phyloP scores from a whole-genome alignment of 805 yeast species.

The Alloascoidea africana region DNA sequence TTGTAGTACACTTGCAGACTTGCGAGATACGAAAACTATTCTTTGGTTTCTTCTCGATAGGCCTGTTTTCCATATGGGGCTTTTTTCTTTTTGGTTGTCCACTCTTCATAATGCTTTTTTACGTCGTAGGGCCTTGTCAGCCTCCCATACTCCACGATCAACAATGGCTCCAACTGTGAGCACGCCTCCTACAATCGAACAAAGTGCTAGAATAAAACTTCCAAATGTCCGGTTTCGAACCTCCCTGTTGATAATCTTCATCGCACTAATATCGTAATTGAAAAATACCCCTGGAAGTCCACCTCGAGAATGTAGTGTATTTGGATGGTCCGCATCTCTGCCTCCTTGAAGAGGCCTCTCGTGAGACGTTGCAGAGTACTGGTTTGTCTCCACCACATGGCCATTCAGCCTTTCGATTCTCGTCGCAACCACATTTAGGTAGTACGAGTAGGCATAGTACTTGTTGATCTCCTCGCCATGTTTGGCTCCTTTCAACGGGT shows the following conservation, averaged over 20 bases:
- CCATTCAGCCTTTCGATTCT: conserved; percentile 58
- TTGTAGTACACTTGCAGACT: no score
- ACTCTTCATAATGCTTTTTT: conserved; percentile 32
- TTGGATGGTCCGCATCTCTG: conserved; percentile 79
- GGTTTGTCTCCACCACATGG: conserved; percentile 57
- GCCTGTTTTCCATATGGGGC: no score
- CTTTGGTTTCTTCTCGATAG: no score
- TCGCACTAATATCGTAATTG: conserved; percentile 82
- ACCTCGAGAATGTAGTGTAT: conserved; percentile 55
- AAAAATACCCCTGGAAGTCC: conserved; percentile 87
- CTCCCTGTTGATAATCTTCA: conserved; percentile 80
- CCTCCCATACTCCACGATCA: conserved; percentile 81
- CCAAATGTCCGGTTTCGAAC: conserved; percentile 55
- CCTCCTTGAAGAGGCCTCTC: conserved; percentile 82
- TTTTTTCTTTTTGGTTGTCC: not conserved
- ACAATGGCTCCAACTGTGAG: conserved; percentile 82
- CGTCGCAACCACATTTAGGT: conserved; percentile 80
- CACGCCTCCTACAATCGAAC: conserved; percentile 88
- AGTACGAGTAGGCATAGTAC: conserved; percentile 57
- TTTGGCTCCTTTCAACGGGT: conserved; percentile 51
- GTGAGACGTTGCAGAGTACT: conserved; percentile 78
- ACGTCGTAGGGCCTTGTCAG: conserved; percentile 58
- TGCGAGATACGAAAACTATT: no score
- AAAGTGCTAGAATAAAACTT: conserved; percentile 65
- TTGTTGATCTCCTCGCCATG: conserved; percentile 26